Evolutionary conservation across 2,329 filamentous ascomycete species (phyloP), one percentile per base, ranked within the genome.

Genomic region (Trichoderma breve): DNA sequence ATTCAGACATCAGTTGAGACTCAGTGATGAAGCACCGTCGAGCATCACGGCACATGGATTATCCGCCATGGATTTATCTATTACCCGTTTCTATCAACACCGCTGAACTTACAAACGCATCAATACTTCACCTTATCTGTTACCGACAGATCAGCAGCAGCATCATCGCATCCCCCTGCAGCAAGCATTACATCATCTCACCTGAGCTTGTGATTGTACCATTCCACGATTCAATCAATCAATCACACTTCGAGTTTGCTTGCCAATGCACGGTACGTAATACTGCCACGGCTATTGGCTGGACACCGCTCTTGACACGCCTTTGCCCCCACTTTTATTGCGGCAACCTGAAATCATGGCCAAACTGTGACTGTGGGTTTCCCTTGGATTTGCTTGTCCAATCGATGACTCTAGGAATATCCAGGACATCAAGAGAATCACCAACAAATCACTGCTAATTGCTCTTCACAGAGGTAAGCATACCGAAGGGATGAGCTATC

Each of bases 241-340:
- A 43, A 24, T 24, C 47, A 53, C 43, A 51, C n/a, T 4, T 51
- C 9, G n/a, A 21, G 43, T 21, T 21, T n/a, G n/a, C n/a, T 30
- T 14, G 30, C 4, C 47, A 43, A 18, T 28, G 57, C 62, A 67
- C 70, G 70, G 57, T 71, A 71, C 70, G 70, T 71, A 71, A 71
- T 71, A 11, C 21, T 18, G 34, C 18, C 21, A 14, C n/a, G 15
- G 18, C 30, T 21, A 71, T 71, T 71, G 70, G 70, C 62, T 28
- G 7, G 21, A 51, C 61, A 65, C 18, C 15, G 26, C 51, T 64
- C 28, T 60, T 34, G 28, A 60, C 57, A 60, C 57, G 32, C 57
- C 18, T 14, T 32, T 12, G 11, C 18, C 62, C 36, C 53, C 61
- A 57, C 36, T 36, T 53, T 61, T 55, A 11, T 30, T 28, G 47